These are phyloP conservation scores for Chrysanthemum lavandulifolium DNA, from an alignment of 129 eudicot genomes.

Conservation along the genomic window DNA sequence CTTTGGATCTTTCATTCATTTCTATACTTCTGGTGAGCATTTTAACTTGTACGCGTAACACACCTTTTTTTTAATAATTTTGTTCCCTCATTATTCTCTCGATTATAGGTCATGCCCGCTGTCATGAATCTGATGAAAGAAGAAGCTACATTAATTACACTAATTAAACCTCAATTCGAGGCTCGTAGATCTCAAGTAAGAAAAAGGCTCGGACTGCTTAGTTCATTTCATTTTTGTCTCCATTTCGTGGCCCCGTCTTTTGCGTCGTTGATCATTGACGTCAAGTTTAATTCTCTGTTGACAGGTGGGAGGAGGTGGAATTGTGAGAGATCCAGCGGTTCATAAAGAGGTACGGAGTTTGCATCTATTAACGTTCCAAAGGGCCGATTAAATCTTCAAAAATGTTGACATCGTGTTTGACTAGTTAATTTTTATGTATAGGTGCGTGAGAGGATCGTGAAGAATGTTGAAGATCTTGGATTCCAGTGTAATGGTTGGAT, in stretches of 20 bases:
- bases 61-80: neutral
- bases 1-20: conserved; percentile 95
- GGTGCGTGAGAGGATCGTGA: conserved; percentile 77
- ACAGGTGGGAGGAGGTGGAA: conserved; percentile 99
- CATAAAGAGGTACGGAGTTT: conserved; percentile 72
- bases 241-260: neutral
- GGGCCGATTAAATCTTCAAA: neutral
- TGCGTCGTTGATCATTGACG: neutral
- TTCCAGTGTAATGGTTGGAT: conserved; percentile 86
- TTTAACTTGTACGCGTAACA: neutral
- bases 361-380: neutral
- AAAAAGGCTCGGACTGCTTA: neutral
- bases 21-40: conserved; percentile 80
- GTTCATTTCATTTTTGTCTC: neutral
- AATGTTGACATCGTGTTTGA: neutral
- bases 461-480: conserved; percentile 71
- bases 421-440: conserved; percentile 17
- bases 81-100: conserved; percentile 11
- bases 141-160: conserved; percentile 70
- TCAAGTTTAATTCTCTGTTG: conserved; percentile 8
- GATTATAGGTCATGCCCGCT: conserved; percentile 92
- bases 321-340: conserved; percentile 86
- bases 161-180: conserved; percentile 97
- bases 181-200: conserved; percentile 93
- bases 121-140: conserved; percentile 83